These are phyloP conservation scores for Pterocarpus macrocarpus DNA, from an alignment of 306 rosid genomes.

Conservation along the genomic window DNA sequence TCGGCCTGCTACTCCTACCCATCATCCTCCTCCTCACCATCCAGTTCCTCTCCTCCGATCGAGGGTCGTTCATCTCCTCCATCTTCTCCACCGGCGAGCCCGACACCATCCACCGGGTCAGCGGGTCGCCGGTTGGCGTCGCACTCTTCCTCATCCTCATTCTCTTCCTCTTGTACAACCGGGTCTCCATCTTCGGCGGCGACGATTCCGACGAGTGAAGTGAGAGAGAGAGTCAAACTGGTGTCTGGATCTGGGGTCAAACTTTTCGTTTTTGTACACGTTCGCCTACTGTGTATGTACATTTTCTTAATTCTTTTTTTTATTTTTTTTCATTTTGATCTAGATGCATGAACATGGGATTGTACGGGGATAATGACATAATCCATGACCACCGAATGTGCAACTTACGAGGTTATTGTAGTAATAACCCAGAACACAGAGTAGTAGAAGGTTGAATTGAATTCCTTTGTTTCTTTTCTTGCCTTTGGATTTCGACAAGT, in stretches of 20 bases:
- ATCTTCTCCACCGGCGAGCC: constrained; percentile 89
- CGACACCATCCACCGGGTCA: constrained; percentile 76
- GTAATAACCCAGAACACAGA: not conserved
- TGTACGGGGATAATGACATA: not conserved
- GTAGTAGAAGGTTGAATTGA: not conserved
- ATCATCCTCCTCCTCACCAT: constrained; percentile 82
- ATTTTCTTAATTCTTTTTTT: not conserved
- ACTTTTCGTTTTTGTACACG: not conserved
- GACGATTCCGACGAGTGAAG: constrained; percentile 71
- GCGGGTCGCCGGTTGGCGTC: constrained; percentile 92
- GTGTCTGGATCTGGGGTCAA: constrained; percentile 45
- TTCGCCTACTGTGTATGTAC: not conserved
- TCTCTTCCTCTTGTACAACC: constrained; percentile 72
- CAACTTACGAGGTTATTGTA: not conserved
- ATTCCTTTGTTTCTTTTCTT: constrained; percentile 5
- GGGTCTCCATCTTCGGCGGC: constrained; percentile 81
- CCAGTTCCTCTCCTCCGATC: constrained; percentile 91
- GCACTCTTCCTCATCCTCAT: constrained; percentile 75
- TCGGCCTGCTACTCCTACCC: constrained; percentile 88
- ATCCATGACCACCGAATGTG: not conserved
- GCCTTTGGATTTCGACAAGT: not conserved
- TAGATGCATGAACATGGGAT: not conserved
- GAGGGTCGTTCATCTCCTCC: constrained; percentile 74
- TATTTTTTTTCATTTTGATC: not conserved
- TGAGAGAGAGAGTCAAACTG: not conserved